Base-by-base conservation (phyloP, 2,329 filamentous ascomycete species). In the Claviceps digitariae region DNA sequence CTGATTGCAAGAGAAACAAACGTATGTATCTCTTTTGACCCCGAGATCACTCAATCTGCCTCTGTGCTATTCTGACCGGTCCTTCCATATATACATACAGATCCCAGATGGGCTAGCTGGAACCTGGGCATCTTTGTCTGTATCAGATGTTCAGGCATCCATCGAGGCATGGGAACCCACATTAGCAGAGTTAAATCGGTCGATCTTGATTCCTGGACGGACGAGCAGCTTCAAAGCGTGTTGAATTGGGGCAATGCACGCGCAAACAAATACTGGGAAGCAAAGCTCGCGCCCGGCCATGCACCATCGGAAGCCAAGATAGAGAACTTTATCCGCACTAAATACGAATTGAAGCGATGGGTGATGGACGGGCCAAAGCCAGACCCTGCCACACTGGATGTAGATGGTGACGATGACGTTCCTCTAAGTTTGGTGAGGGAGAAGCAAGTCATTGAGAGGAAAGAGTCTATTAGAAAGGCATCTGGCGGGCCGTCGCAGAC, bases 261-360 rank as follows among this genome's bases (percentile, higher is more conserved):
- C 69, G 93, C 93, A 54, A 98, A 98, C 74, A 97, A 95, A 76
- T 95, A 97, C 69, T 98, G 91, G 91, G 94, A 98, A 71, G 82
- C 87, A 57, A 98, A 97, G 73, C 73, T 98, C 64, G 90, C 91
- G 2, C 73, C 85, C 15, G 90, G 90, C 55, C 93, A 98, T 70
- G 82, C 91, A 48, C 93, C 93, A 1, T 95, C 91, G 23, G 94
- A 98, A 74, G 81, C 87, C 60, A 98, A 98, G 78, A 97, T 98
- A 62, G 93, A 98, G 78, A 98, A 97, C 75, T 98, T 98, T 66
- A 97, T 98, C 63, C 84, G 93, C 60, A 98, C 94, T 54, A 98
- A 98, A 71, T 98, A 98, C 70, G 93, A 98, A 69, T 86, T 93
- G 52, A 97, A 95, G 79, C 80, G 94, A 72, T 98, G 93, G 93